These are phyloP conservation scores for Myxozyma neglecta DNA, from an alignment of 805 yeast species.

Conservation along the genomic window DNA sequence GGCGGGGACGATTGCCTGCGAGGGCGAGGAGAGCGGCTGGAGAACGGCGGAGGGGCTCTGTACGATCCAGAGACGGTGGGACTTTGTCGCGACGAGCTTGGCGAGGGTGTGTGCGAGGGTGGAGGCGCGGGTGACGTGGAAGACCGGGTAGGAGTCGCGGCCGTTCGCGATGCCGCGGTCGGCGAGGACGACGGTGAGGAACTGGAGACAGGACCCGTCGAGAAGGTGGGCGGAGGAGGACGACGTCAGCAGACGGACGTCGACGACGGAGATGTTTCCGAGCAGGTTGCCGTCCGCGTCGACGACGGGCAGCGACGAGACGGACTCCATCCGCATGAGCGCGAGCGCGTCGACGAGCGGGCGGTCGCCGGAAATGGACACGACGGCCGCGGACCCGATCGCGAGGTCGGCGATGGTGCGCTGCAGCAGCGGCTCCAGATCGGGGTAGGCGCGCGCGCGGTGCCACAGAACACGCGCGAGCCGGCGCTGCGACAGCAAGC, in stretches of 20 bases:
- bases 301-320: slow-evolving; percentile 89
- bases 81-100: slow-evolving; percentile 89
- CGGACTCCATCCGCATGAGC: slow-evolving; percentile 76
- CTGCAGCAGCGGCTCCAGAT: slow-evolving; percentile 72
- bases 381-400: slow-evolving; percentile 71
- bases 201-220: slow-evolving; percentile 80
- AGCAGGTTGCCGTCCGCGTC: slow-evolving; percentile 72
- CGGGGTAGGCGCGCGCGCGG: slow-evolving; percentile 81
- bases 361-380: slow-evolving; percentile 84
- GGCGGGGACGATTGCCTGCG: slow-evolving; percentile 26
- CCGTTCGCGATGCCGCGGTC: slow-evolving; percentile 91
- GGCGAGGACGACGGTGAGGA: slow-evolving; percentile 79
- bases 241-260: slow-evolving; percentile 74
- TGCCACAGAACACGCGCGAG: slow-evolving; percentile 85
- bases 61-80: slow-evolving; percentile 65
- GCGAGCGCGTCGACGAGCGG: slow-evolving; percentile 80
- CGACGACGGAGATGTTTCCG: slow-evolving; percentile 94
- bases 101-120: slow-evolving; percentile 88
- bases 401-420: slow-evolving; percentile 64
- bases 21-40: slow-evolving; percentile 11
- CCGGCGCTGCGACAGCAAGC: slow-evolving; percentile 88
- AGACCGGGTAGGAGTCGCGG: slow-evolving; percentile 94
- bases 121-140: slow-evolving; percentile 80
- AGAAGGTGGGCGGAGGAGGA: slow-evolving; percentile 83
- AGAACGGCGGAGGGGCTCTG: slow-evolving; percentile 34